Base-by-base conservation (phyloP, 2,329 filamentous ascomycete genomes). In the Trichoderma brevicompactum region DNA sequence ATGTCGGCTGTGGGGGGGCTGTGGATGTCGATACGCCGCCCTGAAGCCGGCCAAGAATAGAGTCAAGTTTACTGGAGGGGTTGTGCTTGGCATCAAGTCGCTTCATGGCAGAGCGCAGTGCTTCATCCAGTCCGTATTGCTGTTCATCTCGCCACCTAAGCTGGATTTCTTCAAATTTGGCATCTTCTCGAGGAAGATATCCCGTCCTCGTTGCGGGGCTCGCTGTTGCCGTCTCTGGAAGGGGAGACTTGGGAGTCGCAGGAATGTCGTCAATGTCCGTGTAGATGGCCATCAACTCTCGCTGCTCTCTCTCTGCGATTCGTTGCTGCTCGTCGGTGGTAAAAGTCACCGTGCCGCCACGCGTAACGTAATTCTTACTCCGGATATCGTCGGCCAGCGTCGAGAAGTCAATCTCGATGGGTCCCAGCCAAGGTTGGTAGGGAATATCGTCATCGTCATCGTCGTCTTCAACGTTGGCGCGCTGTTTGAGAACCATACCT, bases 401-500 rank as follows among this genome's bases (percentile, higher is more conserved):
- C 2, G 79, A 74, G 66, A 87, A 81, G 71, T 86, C 79, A 12
- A 82, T 77, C 1, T 74, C 69, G 13, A 76, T 74, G 1, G 84
- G 84, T 23, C 81, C 79, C 46, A 79, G 73, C 82, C 87, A 86
- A 58, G 85, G 78, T 61, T 81, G 79, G 64, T 85, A 81, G 5
- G 82, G 80, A 53, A 82, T 72, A 62, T 86, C 84, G 28, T 85
- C 84, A 0, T 89, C 86, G 10, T 88, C 84, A 0, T 88, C 85
- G 2, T 86, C 84, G 50, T 82, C 79, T 34, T 81, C 80, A 7
- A 81, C 78, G 52, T 74, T 68, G 19, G 74, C 76, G n/a, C 83
- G 80, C 68, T 83, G 81, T 71, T 87, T 89, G 60, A 89, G 78
- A 70, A 89, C 87, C 80, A 90, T 87, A 55, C 91, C 89, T 72